These are phyloP conservation scores for Coemansia reversa DNA, from an alignment of 192 early-diverging fungal genomes.

Conservation along the genomic window DNA sequence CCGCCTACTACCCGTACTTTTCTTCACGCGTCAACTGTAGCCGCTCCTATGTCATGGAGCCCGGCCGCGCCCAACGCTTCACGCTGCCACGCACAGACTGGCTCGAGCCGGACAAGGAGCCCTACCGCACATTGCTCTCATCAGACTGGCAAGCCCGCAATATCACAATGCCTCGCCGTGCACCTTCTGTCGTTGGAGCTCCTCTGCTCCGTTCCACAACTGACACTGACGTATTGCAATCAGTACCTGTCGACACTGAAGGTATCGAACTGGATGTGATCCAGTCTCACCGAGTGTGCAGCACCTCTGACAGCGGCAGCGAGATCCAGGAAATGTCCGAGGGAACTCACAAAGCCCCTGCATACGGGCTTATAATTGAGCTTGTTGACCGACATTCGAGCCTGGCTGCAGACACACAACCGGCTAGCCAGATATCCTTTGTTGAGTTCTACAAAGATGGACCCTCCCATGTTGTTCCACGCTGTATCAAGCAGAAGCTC, in stretches of 20 bases:
- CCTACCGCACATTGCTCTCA: constrained; percentile 37
- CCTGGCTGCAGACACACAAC: not conserved
- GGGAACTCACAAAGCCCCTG: constrained; percentile 28
- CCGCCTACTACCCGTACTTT: constrained; percentile 24
- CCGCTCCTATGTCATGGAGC: constrained; percentile 27
- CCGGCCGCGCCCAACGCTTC: constrained; percentile 36
- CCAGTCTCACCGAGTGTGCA: not conserved
- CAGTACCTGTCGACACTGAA: not conserved
- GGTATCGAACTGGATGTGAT: constrained; percentile 30
- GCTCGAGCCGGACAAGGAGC: constrained; percentile 41
- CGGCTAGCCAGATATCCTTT: constrained; percentile 43
- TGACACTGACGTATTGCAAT: not conserved
- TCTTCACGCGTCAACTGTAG: constrained; percentile 30
- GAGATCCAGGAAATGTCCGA: constrained; percentile 42
- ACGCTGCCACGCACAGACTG: constrained; percentile 38
- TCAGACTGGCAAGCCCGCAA: constrained; percentile 50
- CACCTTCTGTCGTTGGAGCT: not conserved
- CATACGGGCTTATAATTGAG: constrained; percentile 46
- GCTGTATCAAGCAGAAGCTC: constrained; percentile 48
- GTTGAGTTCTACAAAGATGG: constrained; percentile 45
- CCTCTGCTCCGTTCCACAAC: not conserved
- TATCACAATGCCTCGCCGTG: not conserved
- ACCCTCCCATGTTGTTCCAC: constrained; percentile 26
- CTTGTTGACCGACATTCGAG: constrained; percentile 23
- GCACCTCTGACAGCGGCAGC: not conserved